Evolutionary conservation across 1,284 basidiomycete species (phyloP).

Genomic region (Sanghuangporus baumii): DNA sequence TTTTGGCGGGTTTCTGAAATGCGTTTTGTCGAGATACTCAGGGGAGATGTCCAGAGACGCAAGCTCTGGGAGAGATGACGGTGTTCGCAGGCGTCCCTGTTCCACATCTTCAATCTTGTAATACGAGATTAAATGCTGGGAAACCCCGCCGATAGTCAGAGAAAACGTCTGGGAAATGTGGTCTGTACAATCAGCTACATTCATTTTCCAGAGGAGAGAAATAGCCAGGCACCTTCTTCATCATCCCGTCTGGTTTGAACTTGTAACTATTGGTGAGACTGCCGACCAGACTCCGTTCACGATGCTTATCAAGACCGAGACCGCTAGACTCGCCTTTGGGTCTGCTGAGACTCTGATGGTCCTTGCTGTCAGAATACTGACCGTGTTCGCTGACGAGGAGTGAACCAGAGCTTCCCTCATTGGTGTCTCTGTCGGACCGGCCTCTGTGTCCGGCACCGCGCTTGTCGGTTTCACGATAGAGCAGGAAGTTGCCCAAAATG

Average conservation of each 20-base stretch:
- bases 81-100: conserved; percentile 79
- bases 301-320: conserved; percentile 54
- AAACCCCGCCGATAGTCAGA: conserved; percentile 76
- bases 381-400: conserved; percentile 27
- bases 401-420: conserved; percentile 15
- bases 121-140: conserved; percentile 95
- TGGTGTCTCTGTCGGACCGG: conserved; percentile 2
- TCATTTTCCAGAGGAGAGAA: not conserved
- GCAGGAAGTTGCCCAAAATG: conserved; percentile 91
- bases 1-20: conserved; percentile 87
- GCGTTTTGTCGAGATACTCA: conserved; percentile 85
- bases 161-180: conserved; percentile 74
- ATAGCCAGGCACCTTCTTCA: conserved; percentile 77
- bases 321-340: conserved; percentile 49
- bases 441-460: conserved; percentile 56
- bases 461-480: conserved; percentile 91
- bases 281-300: conserved; percentile 80
- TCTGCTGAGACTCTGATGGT: conserved; percentile 46
- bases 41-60: conserved; percentile 81
- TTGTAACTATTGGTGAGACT: conserved; percentile 88
- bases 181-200: conserved; percentile 22
- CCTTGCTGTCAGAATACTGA: conserved; percentile 29
- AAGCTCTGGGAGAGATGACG: conserved; percentile 86
- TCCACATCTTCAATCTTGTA: conserved; percentile 92
- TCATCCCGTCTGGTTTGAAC: conserved; percentile 86